Conservation (phyloP, 306 rosid genomes). For the Vigna radiata region DNA sequence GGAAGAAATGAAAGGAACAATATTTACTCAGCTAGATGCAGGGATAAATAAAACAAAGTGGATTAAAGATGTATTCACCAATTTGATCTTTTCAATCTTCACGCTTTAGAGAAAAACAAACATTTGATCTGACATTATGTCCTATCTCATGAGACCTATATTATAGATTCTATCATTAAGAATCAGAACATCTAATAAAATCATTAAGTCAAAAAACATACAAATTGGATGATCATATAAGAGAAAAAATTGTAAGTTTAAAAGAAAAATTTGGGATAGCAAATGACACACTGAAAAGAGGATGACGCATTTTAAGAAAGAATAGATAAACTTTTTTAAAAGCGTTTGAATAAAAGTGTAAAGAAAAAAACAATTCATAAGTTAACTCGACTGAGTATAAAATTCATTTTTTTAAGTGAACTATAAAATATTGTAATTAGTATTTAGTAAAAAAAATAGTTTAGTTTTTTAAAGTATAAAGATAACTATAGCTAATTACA, state of each 20-base stretch:
- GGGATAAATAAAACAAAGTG: conserved; percentile 19
- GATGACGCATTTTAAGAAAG: neutral
- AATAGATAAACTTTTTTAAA: too few relatives aligned
- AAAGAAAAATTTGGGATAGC: neutral
- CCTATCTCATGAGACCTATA: neutral
- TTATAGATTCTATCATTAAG: neutral
- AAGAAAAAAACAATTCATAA: too few relatives aligned
- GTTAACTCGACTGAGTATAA: too few relatives aligned
- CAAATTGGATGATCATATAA: neutral
- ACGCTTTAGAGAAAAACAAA: neutral
- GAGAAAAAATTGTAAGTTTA: neutral
- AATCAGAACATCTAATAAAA: neutral
- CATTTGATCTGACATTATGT: neutral
- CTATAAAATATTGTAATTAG: too few relatives aligned
- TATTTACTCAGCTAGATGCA: conserved; percentile 76
- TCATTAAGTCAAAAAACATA: neutral
- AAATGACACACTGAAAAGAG: neutral
- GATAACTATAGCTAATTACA: too few relatives aligned
- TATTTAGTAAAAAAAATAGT: too few relatives aligned
- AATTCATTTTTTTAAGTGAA: too few relatives aligned
- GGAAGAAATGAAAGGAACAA: conserved; percentile 54
- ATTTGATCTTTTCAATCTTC: conserved; percentile 1
- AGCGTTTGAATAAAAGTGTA: too few relatives aligned
- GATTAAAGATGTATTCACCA: neutral
- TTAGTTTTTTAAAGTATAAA: too few relatives aligned